Conservation (phyloP, 192 early-diverging fungal genomes). For the Backusella tuberculispora region DNA sequence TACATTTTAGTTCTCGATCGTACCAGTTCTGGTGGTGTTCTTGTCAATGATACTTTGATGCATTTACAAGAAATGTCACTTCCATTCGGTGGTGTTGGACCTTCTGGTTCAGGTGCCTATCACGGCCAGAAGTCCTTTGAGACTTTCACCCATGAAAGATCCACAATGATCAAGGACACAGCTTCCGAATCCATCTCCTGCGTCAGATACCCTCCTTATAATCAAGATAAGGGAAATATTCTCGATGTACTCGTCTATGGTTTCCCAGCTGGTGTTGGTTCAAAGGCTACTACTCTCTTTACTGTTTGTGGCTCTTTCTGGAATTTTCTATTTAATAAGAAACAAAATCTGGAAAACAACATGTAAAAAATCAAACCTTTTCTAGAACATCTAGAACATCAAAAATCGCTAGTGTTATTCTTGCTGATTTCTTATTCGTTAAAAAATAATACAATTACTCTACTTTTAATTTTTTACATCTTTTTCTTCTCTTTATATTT, state of each 20-base stretch:
- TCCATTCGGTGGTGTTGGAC: constrained; percentile 85
- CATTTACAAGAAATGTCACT: constrained; percentile 54
- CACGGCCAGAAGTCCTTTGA: constrained; percentile 75
- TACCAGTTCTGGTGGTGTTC: constrained; percentile 69
- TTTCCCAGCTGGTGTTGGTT: constrained; percentile 14
- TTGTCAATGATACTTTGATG: constrained; percentile 79
- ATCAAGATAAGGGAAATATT: constrained; percentile 30
- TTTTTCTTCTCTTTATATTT: too few relatives aligned
- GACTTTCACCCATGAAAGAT: constrained; percentile 73
- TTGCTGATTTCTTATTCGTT: background rate
- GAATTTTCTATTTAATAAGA: constrained; percentile 15
- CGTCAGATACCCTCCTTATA: constrained; percentile 45
- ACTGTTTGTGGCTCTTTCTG: constrained; percentile 18
- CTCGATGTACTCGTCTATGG: constrained; percentile 33
- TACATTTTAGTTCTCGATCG: constrained; percentile 32
- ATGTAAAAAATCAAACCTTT: background rate
- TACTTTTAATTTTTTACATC: too few relatives aligned
- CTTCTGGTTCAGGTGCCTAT: constrained; percentile 79
- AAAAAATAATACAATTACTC: background rate
- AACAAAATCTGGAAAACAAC: background rate
- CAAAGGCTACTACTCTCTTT: constrained; percentile 8
- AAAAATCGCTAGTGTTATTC: background rate
- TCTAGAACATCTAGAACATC: background rate
- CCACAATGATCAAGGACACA: constrained; percentile 53
- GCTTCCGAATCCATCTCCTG: constrained; percentile 37